Percentiles rank a stretch among this genome's conserved stretches.
Evolutionary conservation across 2,329 filamentous ascomycete genomes (phyloP).

Genomic region (Daldinia sp.): DNA sequence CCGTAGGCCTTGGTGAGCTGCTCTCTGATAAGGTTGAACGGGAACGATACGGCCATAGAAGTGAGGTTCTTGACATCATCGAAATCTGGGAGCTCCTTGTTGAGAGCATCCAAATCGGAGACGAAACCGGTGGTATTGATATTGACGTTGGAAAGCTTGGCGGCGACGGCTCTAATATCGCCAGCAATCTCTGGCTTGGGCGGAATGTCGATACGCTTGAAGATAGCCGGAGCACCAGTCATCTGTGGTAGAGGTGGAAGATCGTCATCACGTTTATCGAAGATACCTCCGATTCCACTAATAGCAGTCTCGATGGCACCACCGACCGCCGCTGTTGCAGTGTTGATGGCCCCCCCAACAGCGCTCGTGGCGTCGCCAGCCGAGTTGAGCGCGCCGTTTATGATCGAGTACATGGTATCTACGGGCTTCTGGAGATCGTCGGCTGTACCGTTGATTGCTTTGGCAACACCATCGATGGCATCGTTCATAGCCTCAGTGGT

Average conservation of each 20-base stretch:
- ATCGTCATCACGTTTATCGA: conserved; percentile 36
- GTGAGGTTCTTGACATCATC: conserved; percentile 84
- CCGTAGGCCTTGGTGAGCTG: conserved; percentile 76
- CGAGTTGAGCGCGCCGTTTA: conserved; percentile 31
- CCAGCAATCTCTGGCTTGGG: conserved; percentile 53
- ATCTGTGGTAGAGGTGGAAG: conserved; percentile 45
- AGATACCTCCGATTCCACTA: conserved; percentile 58
- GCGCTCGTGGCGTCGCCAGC: conserved; percentile 31
- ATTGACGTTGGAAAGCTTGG: conserved; percentile 72
- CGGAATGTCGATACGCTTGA: conserved; percentile 41
- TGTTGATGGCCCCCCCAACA: conserved; percentile 29
- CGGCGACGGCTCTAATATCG: conserved; percentile 70
- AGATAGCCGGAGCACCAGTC: conserved; percentile 53
- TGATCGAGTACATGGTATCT: conserved; percentile 61
- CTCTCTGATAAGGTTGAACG: conserved; percentile 81
- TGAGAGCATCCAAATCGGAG: conserved; percentile 74
- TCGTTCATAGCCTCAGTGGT: conserved; percentile 59
- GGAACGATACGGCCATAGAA: conserved; percentile 74
- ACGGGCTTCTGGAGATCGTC: conserved; percentile 64
- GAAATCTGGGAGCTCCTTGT: conserved; percentile 83
- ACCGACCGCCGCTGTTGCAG: conserved; percentile 60
- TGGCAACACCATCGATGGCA: conserved; percentile 52
- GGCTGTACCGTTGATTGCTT: conserved; percentile 59
- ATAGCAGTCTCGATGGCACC: conserved; percentile 55
- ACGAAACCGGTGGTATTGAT: conserved; percentile 73